Evolutionary conservation across 2,329 filamentous ascomycete genomes (phyloP).

Genomic region (Botrytis deweyae): DNA sequence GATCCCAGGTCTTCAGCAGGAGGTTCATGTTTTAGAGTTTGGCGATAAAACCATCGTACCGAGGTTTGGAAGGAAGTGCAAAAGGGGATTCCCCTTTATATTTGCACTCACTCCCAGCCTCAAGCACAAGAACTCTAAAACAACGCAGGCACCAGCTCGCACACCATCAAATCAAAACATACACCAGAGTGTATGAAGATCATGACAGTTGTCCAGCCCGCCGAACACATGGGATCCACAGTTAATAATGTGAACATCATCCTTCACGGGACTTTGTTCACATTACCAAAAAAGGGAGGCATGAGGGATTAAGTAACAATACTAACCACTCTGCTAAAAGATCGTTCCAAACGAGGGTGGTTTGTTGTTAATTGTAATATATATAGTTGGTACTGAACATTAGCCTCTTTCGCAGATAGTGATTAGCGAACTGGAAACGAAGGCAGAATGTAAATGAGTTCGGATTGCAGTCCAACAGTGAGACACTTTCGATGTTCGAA

Average conservation of each 20-base stretch:
- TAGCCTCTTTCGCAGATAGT: background rate
- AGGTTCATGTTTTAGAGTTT: background rate
- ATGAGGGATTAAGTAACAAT: background rate
- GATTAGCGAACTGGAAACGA: background rate
- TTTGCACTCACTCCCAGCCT: too few species aligned
- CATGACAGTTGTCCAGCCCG: background rate
- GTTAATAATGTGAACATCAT: background rate
- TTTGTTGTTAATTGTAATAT: background rate
- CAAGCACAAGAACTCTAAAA: too few species aligned
- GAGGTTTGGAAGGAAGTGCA: too few species aligned
- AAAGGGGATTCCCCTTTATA: too few species aligned
- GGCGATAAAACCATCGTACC: too few species aligned
- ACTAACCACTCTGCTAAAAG: background rate
- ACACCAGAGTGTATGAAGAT: background rate
- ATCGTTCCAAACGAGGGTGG: background rate
- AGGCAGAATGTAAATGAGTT: background rate
- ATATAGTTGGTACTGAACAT: background rate
- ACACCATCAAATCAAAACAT: background rate
- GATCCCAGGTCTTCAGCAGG: background rate
- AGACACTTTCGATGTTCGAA: background rate
- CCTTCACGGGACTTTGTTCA: background rate
- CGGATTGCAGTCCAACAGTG: background rate
- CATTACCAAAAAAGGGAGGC: background rate
- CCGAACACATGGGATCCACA: background rate
- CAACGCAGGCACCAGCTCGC: too few species aligned